phyloP scores from a whole-genome alignment of 2,329 filamentous ascomycete species.

The Fusarium sambucinum region DNA sequence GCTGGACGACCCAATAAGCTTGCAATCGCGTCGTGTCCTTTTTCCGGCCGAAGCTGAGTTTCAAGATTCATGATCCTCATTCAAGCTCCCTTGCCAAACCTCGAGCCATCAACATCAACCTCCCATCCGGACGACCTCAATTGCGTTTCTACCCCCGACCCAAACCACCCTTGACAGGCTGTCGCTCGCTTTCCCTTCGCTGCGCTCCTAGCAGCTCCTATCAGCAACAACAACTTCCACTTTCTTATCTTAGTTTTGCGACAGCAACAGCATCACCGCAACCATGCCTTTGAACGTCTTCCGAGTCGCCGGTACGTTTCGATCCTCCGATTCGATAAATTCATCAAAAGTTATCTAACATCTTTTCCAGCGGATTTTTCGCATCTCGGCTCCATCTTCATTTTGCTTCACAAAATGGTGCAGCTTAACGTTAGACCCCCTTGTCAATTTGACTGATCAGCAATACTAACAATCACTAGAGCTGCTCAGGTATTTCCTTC shows the following conservation, averaged over 20 bases:
- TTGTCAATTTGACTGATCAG: slow-evolving; percentile 14
- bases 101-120: slow-evolving; percentile 32
- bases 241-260: slow-evolving; percentile 30
- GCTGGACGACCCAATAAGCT: slow-evolving; percentile 47
- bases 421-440: slow-evolving; percentile 78
- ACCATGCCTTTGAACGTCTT: slow-evolving; percentile 69
- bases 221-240: slow-evolving; percentile 8
- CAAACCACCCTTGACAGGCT: slow-evolving; percentile 24
- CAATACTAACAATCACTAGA: slow-evolving; percentile 66
- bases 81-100: slow-evolving; percentile 43
- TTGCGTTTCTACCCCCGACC: slow-evolving; percentile 24
- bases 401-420: slow-evolving; percentile 96
- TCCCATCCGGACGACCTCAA: slow-evolving; percentile 30
- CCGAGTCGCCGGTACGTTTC: slow-evolving; percentile 65
- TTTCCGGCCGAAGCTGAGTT: slow-evolving; percentile 43
- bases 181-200: slow-evolving; percentile 34
- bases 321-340: background rate
- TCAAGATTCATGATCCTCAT: slow-evolving; percentile 43
- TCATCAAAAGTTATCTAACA: slow-evolving; percentile 28
- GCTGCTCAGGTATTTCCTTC: slow-evolving; percentile 97
- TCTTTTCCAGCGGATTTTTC: slow-evolving; percentile 83
- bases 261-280: slow-evolving; percentile 30
- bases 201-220: slow-evolving; percentile 40
- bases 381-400: slow-evolving; percentile 93
- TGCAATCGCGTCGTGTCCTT: slow-evolving; percentile 51